Percentiles rank a stretch among this genome's conserved stretches.
Conservation (phyloP, 176 grass and related monocot genomes). For the Oryza rufipogon region DNA sequence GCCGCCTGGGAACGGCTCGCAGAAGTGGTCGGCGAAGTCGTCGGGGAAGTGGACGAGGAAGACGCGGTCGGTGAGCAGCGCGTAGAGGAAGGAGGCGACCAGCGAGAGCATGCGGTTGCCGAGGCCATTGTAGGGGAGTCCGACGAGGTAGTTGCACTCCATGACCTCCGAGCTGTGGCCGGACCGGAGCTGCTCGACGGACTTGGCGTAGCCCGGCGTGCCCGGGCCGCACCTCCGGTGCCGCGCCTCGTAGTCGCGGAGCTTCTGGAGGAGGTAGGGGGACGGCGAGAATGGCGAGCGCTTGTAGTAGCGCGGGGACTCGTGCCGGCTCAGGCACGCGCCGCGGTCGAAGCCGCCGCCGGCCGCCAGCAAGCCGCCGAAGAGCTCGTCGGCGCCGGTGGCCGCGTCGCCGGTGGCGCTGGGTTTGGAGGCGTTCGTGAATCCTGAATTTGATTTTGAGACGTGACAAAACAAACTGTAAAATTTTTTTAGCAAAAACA, state of each 20-base stretch:
- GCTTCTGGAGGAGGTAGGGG: constrained; percentile 42
- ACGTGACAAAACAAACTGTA: not conserved
- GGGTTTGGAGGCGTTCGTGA: not conserved
- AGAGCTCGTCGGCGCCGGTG: constrained; percentile 41
- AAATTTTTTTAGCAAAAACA: no score
- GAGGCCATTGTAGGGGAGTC: constrained; percentile 54
- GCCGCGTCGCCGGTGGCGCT: no score
- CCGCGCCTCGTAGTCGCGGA: constrained; percentile 58
- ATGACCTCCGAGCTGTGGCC: not conserved
- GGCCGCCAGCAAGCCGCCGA: constrained; percentile 34
- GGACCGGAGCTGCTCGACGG: constrained; percentile 43
- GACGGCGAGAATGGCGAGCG: constrained; percentile 34
- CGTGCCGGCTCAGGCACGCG: constrained; percentile 52
- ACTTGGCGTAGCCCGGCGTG: constrained; percentile 46
- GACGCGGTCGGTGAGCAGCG: constrained; percentile 57
- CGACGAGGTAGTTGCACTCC: constrained; percentile 59
- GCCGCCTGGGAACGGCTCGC: constrained; percentile 52
- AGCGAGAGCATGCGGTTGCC: constrained; percentile 70
- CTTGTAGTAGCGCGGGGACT: constrained; percentile 41
- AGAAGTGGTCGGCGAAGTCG: constrained; percentile 50
- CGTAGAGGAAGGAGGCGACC: constrained; percentile 54
- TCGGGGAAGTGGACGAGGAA: constrained; percentile 33
- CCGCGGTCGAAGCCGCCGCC: constrained; percentile 30
- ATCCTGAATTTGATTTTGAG: constrained; percentile 13
- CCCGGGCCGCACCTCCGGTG: constrained; percentile 60